Evolutionary conservation across 2,329 filamentous ascomycete species (phyloP), one percentile per base, ranked within the genome.

Genomic region (Cercospora sojina): DNA sequence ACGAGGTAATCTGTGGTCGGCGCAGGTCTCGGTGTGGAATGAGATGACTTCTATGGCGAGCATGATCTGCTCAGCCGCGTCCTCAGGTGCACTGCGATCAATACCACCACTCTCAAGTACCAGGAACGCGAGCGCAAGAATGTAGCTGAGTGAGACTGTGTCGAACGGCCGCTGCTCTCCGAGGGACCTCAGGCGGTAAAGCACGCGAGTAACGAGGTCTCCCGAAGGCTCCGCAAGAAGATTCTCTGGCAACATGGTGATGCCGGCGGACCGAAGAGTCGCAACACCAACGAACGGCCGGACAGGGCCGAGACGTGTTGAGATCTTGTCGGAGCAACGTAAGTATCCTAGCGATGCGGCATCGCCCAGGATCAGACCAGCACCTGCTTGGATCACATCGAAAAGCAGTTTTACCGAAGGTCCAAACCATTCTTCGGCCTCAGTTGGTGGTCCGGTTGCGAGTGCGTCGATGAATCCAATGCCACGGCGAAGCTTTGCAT

Each of bases 111-210:
- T 88, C 66, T 88, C 86, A 20, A 99, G 84, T 18, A 98, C 86
- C 20, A 91, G 81, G 72, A 96, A 89, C 3, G 97, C 80, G 16
- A 99, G 83, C 0, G 94, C 92, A 31, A 98, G 82, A 59, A 93
- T 87, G 76, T 98, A 99, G 65, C 91, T 92, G 25, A 98, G 83
- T 0, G 94, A 94, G 3, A 95, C 90, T 2, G 88, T 84, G 76
- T 99, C 95, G 72, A 99, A 93, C 0, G 94, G 93, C n/a, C 93
- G 88, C 77, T 98, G 94, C 77, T 98, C 95, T 61, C 91, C 90
- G 41, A 93, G 86, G 77, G 97, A 97, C 16, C 93, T 90, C 62
- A 99, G 83, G 57, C 94, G 90, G 78, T 98, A 98, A 5, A 99
- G 82, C 1, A 98, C 88, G 77, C 95, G 87, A 2, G 94, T 97